Conservation (phyloP, 495 filamentous ascomycete species). For the Aspergillus ellipticus region DNA sequence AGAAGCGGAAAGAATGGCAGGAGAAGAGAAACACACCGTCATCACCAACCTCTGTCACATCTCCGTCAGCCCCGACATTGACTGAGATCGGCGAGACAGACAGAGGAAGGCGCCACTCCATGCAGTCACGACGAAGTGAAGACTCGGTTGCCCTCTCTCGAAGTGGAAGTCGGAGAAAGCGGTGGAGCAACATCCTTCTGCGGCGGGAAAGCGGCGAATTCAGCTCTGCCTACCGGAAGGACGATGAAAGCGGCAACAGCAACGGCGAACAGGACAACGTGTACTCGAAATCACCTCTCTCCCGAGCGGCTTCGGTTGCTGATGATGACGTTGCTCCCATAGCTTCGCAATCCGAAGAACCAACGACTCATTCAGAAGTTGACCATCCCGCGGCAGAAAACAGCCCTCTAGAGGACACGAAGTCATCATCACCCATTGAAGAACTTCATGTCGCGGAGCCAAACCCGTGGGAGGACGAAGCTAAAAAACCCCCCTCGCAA, state of each 20-base stretch:
- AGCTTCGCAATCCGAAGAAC: neutral
- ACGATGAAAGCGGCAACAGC: conserved; percentile 18
- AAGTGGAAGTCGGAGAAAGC: conserved; percentile 41
- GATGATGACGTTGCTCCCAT: conserved; percentile 5
- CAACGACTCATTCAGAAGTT: neutral
- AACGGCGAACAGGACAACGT: conserved; percentile 18
- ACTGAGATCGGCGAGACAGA: conserved; percentile 30
- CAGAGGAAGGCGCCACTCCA: conserved; percentile 30
- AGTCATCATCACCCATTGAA: neutral
- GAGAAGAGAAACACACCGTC: conserved; percentile 36
- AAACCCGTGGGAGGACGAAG: neutral
- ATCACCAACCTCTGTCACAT: conserved; percentile 18
- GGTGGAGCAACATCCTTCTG: conserved; percentile 44
- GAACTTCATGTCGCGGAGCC: neutral
- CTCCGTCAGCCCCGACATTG: conserved; percentile 31
- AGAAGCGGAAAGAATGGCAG: conserved; percentile 70
- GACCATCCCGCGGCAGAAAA: neutral
- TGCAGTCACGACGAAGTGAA: conserved; percentile 30
- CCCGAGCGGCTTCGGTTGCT: conserved; percentile 26
- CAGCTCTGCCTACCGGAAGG: conserved; percentile 15
- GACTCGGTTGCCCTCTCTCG: conserved; percentile 30
- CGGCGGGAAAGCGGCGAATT: conserved; percentile 38
- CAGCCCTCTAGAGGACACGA: neutral
- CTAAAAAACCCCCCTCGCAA: neutral
- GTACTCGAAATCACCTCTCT: conserved; percentile 37